phyloP scores from a whole-genome alignment of 495 filamentous ascomycete genomes.

The Lasiosphaeriaceae sp. region DNA sequence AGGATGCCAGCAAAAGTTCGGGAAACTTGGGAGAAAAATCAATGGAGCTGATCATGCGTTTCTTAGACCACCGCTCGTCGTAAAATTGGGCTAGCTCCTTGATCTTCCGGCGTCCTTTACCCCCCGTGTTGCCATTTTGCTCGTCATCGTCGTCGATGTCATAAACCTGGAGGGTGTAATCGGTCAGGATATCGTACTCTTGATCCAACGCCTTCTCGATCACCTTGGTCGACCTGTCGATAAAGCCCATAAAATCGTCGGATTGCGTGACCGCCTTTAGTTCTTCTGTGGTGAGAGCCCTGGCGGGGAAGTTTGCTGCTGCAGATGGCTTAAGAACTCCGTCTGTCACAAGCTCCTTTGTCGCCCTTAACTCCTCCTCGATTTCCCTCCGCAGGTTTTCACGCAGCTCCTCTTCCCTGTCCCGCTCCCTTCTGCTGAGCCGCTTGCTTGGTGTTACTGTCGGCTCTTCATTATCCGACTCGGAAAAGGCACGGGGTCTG shows the following conservation, averaged over 20 bases:
- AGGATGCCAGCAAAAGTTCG: conserved; percentile 87
- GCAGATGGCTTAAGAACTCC: conserved; percentile 42
- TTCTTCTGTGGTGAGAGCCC: conserved; percentile 79
- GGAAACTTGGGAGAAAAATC: conserved; percentile 94
- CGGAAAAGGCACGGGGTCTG: conserved; percentile 47
- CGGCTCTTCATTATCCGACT: conserved; percentile 54
- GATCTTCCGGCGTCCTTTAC: conserved; percentile 74
- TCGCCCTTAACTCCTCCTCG: conserved; percentile 79
- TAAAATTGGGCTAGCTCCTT: conserved; percentile 89
- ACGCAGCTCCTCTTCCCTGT: conserved; percentile 83
- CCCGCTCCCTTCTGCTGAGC: conserved; percentile 68
- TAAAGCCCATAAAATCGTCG: conserved; percentile 89
- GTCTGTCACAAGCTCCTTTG: conserved; percentile 54
- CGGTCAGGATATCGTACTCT: conserved; percentile 87
- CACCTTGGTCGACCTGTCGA: conserved; percentile 93
- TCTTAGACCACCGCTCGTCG: conserved; percentile 94
- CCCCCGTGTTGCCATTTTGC: conserved; percentile 61
- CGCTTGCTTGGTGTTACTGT: conserved; percentile 56
- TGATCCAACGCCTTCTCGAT: conserved; percentile 93
- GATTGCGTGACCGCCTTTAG: conserved; percentile 86
- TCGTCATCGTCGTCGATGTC: conserved; percentile 81
- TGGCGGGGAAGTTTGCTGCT: conserved; percentile 66
- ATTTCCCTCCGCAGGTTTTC: conserved; percentile 83
- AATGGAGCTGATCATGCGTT: conserved; percentile 89
- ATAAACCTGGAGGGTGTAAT: conserved; percentile 78